Conservation (phyloP, 495 filamentous ascomycete genomes). For the Hypomontagnella submonticulosa region DNA sequence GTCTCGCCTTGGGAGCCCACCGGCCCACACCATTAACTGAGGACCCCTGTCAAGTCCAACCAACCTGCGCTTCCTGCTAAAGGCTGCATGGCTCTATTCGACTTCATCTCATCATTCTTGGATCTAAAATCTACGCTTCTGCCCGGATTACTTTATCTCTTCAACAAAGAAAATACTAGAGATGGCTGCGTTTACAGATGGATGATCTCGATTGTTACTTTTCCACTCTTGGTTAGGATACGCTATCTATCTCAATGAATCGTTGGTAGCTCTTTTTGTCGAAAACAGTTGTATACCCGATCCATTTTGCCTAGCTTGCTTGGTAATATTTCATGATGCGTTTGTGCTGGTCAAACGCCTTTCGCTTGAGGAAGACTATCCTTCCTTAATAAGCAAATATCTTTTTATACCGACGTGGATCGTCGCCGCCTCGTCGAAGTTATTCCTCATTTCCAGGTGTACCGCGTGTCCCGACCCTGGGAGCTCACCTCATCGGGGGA, state of each 20-base stretch:
- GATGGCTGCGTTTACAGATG: neutral
- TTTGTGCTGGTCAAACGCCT: conserved; percentile 23
- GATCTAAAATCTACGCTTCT: conserved; percentile 30
- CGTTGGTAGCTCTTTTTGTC: conserved; percentile 16
- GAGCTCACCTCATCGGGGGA: conserved; percentile 45
- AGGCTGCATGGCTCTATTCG: conserved; percentile 50
- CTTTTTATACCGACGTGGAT: conserved; percentile 26
- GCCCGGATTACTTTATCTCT: conserved; percentile 15
- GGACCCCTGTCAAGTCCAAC: conserved; percentile 51
- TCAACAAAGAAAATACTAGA: conserved; percentile 29
- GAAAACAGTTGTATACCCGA: conserved; percentile 18
- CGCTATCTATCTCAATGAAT: conserved; percentile 17
- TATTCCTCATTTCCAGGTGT: conserved; percentile 33
- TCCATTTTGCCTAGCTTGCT: conserved; percentile 31
- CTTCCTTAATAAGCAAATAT: neutral
- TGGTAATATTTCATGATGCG: conserved; percentile 32
- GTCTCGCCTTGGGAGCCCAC: conserved; percentile 43
- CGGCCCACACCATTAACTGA: conserved; percentile 36
- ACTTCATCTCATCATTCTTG: conserved; percentile 53
- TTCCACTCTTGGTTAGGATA: conserved; percentile 22
- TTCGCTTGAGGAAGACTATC: conserved; percentile 8
- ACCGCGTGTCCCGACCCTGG: conserved; percentile 38
- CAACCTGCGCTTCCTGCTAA: conserved; percentile 46
- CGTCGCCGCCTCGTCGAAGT: conserved; percentile 24
- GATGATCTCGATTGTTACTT: conserved; percentile 2